Evolutionary conservation across 2,329 filamentous ascomycete species (phyloP).

Genomic region (Aspergillus texensis): DNA sequence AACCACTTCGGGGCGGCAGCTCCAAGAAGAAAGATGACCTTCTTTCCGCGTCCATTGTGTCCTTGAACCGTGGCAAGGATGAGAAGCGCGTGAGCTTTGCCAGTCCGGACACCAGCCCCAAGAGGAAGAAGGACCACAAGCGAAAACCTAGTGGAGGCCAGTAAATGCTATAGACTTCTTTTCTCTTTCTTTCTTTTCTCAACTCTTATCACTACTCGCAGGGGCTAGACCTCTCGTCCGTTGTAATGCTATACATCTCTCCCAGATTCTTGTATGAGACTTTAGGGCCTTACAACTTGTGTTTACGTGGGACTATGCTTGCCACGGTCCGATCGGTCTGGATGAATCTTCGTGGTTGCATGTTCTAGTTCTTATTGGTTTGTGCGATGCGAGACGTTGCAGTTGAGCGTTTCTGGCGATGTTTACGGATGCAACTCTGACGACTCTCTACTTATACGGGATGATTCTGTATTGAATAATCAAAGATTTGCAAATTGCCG

Average conservation of each 20-base stretch:
- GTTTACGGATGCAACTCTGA: constrained; percentile 7
- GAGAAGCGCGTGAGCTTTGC: constrained; percentile 43
- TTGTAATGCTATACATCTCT: constrained; percentile 15
- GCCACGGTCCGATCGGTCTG: not conserved
- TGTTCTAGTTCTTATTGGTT: not conserved
- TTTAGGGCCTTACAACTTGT: constrained; percentile 3
- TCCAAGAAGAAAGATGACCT: constrained; percentile 34
- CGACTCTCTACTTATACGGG: not conserved
- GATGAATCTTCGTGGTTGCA: not conserved
- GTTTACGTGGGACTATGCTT: not conserved
- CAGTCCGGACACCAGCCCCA: constrained; percentile 36
- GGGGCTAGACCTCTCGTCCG: constrained; percentile 7
- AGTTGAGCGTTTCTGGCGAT: constrained; percentile 7
- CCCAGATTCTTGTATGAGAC: constrained; percentile 19
- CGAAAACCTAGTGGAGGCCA: constrained; percentile 26
- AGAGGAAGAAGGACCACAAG: constrained; percentile 30
- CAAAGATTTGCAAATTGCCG: not conserved
- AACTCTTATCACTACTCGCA: constrained; percentile 10
- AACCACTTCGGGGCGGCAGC: constrained; percentile 34
- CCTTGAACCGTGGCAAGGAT: constrained; percentile 34
- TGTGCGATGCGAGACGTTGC: constrained; percentile 10
- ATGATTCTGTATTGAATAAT: constrained; percentile 9
- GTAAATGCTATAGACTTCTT: constrained; percentile 20
- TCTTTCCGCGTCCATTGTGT: constrained; percentile 29
- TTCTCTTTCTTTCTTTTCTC: constrained; percentile 10